These are phyloP conservation scores for Dothideomycetidae sp. DNA, from an alignment of 2,329 filamentous ascomycete genomes.

Conservation along the genomic window DNA sequence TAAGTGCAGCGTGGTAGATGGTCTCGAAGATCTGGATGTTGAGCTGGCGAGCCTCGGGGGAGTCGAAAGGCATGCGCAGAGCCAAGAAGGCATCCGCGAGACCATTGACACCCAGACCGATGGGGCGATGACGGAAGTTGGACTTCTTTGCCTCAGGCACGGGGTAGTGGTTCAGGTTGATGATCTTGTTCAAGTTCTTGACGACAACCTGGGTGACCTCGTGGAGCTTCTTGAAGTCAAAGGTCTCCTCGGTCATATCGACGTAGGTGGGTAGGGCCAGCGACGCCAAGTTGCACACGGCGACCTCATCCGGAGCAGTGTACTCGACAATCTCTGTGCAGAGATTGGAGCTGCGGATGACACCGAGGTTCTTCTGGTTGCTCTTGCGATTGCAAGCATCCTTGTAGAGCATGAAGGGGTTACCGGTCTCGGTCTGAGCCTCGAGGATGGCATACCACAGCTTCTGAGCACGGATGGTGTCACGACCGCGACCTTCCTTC, in stretches of 20 bases:
- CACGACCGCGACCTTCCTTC: conserved; percentile 69
- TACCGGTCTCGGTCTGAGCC: conserved; percentile 96
- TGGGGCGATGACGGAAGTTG: conserved; percentile 93
- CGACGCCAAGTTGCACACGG: conserved; percentile 95
- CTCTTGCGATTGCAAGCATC: conserved; percentile 97
- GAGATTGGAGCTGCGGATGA: conserved; percentile 94
- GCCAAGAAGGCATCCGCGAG: conserved; percentile 96
- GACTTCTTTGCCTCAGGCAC: conserved; percentile 84
- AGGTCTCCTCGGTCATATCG: conserved; percentile 68
- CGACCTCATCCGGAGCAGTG: conserved; percentile 91
- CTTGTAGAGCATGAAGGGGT: conserved; percentile 99
- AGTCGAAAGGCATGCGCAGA: conserved; percentile 92
- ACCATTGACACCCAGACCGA: conserved; percentile 93
- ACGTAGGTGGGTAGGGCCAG: conserved; percentile 84
- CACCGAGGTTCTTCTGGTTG: conserved; percentile 99
- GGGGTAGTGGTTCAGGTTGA: conserved; percentile 98
- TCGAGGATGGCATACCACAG: conserved; percentile 98
- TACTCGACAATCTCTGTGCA: conserved; percentile 99
- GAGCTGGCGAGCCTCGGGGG: conserved; percentile 77
- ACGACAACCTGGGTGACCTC: conserved; percentile 86
- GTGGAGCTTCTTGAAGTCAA: conserved; percentile 94
- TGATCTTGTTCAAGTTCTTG: conserved; percentile 94
- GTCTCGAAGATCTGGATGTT: conserved; percentile 99
- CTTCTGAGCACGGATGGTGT: conserved; percentile 94
- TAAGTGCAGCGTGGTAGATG: conserved; percentile 91